Percentiles rank a stretch among this genome's conserved stretches.
Conservation (phyloP, 345 rosid species). For the Salix brachista region DNA sequence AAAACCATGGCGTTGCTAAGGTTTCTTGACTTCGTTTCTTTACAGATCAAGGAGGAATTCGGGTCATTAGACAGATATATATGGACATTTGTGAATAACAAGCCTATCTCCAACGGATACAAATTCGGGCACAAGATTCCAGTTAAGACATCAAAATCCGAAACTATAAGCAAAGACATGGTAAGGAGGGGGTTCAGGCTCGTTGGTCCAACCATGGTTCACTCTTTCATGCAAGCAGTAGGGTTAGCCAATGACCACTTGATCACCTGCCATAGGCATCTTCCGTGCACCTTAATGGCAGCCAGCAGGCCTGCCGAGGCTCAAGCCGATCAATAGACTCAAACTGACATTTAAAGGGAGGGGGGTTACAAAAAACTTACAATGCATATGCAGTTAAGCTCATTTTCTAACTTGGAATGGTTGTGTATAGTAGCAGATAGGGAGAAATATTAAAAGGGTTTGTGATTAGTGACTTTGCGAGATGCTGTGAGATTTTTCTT, state of each 20-base stretch:
- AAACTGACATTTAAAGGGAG: background rate
- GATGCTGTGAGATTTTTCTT: background rate
- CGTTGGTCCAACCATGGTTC: slow-evolving; percentile 60
- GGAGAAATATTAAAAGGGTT: background rate
- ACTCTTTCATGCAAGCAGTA: slow-evolving; percentile 67
- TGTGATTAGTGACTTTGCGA: slow-evolving; percentile 6
- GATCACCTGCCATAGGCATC: slow-evolving; percentile 47
- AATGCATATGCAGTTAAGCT: background rate
- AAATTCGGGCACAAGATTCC: slow-evolving; percentile 61
- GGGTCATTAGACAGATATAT: slow-evolving; percentile 55
- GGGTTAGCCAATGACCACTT: slow-evolving; percentile 68
- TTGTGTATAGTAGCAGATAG: slow-evolving; percentile 12
- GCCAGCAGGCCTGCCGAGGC: slow-evolving; percentile 3
- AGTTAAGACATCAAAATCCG: slow-evolving; percentile 65
- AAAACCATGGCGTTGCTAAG: background rate
- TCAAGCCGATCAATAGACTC: background rate
- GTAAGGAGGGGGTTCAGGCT: slow-evolving; percentile 55
- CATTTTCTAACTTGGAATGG: slow-evolving; percentile 15
- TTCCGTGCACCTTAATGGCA: slow-evolving; percentile 32
- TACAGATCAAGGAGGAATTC: slow-evolving; percentile 41
- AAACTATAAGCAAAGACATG: slow-evolving; percentile 72
- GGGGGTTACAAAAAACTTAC: background rate
- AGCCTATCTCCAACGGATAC: slow-evolving; percentile 46
- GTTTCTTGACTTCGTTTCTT: background rate
- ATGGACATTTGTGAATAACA: slow-evolving; percentile 56